Conservation (phyloP, 257 asterid genomes). For the Avicennia marina region DNA sequence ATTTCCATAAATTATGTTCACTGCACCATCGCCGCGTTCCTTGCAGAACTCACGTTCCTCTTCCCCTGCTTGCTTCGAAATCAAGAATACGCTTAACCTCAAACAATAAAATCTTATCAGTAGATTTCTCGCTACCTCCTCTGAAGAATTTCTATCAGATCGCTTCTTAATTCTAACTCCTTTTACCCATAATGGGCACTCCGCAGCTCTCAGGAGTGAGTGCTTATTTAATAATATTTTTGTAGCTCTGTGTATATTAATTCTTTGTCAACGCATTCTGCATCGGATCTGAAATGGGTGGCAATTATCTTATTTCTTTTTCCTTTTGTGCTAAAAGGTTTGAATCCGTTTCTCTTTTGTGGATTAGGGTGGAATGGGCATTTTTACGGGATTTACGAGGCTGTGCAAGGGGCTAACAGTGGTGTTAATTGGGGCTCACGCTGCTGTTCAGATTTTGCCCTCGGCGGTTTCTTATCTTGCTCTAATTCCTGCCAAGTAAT, state of each 20-base stretch:
- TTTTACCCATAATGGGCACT: conserved; percentile 45
- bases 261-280: no score
- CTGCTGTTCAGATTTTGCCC: conserved; percentile 67
- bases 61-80: not conserved
- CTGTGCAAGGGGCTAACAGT: conserved; percentile 85
- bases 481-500: conserved; percentile 92
- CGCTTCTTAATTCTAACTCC: conserved; percentile 5
- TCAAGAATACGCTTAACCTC: not conserved
- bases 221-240: not conserved
- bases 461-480: conserved; percentile 75
- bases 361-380: conserved; percentile 38
- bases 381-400: conserved; percentile 64
- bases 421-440: conserved; percentile 76
- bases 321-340: not conserved
- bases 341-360: not conserved
- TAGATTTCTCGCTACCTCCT: not conserved
- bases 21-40: not conserved
- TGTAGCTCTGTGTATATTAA: no score
- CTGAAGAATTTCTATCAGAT: conserved; percentile 2
- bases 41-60: not conserved
- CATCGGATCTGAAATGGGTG: conserved; percentile 25
- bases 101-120: conserved; percentile 4
- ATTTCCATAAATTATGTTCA: not conserved
- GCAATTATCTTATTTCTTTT: not conserved
- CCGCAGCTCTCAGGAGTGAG: conserved; percentile 45